Evolutionary conservation across 306 rosid genomes (phyloP).

Genomic region (Quercus gilva): DNA sequence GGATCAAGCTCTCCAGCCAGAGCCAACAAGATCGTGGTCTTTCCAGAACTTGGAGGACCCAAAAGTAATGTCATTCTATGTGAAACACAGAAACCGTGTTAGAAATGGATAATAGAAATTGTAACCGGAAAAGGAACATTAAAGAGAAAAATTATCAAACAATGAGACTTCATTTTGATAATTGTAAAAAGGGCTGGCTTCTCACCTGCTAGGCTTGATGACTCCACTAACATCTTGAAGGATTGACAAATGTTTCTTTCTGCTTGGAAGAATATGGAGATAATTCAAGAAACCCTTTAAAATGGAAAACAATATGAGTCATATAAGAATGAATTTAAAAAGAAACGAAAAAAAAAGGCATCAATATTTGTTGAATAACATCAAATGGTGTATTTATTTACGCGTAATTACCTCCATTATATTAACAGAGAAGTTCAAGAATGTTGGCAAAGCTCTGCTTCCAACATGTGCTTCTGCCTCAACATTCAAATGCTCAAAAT

Average conservation of each 20-base stretch:
- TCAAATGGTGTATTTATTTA: neutral
- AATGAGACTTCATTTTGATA: neutral
- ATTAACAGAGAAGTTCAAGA: conserved; percentile 41
- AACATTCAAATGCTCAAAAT: conserved; percentile 57
- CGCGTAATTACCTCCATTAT: conserved; percentile 33
- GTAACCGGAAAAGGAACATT: neutral
- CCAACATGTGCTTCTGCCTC: conserved; percentile 67
- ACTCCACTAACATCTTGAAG: conserved; percentile 73
- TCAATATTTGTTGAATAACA: neutral
- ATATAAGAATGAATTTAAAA: conserved; percentile 1
- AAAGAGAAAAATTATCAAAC: neutral
- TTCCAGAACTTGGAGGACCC: conserved; percentile 90
- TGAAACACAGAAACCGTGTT: neutral
- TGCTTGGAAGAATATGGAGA: conserved; percentile 33
- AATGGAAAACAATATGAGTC: neutral
- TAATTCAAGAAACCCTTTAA: conserved; percentile 32
- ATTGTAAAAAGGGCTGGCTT: neutral
- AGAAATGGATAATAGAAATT: neutral
- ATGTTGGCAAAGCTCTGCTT: conserved; percentile 59
- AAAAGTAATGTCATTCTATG: conserved; percentile 68
- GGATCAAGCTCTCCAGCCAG: conserved; percentile 72
- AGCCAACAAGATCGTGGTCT: conserved; percentile 71
- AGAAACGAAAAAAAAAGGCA: neutral
- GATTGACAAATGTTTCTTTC: conserved; percentile 42
- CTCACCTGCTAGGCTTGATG: conserved; percentile 63